Evolutionary conservation across 345 rosid species (phyloP).

Genomic region (Linum lewisii): DNA sequence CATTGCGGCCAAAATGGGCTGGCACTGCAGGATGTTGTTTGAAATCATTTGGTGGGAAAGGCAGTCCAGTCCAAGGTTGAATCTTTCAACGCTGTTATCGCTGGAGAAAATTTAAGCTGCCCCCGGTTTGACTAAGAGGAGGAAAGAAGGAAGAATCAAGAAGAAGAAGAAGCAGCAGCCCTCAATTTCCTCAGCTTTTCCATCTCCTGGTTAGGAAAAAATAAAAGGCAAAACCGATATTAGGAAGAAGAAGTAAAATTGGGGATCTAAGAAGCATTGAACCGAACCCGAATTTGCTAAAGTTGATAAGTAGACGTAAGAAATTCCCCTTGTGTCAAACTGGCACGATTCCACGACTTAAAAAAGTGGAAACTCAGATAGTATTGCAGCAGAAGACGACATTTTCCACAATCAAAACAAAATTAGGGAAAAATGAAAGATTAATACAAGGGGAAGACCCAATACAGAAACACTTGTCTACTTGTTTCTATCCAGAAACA

Average conservation of each 20-base stretch:
- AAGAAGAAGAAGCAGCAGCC: neutral
- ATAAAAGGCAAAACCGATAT: too few species aligned
- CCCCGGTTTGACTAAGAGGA: neutral
- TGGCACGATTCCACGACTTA: neutral
- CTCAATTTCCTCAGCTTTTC: neutral
- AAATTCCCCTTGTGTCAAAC: neutral
- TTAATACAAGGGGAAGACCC: too few species aligned
- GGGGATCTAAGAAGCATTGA: neutral
- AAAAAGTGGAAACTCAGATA: neutral
- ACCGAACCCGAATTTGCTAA: neutral
- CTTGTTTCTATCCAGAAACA: neutral
- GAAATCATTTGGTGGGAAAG: conserved; percentile 27
- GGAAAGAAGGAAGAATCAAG: neutral
- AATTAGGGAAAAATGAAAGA: too few species aligned
- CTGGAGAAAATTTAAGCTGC: neutral
- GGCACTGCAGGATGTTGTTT: conserved; percentile 20
- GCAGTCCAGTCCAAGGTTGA: neutral
- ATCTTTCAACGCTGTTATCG: neutral
- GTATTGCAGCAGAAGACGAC: neutral
- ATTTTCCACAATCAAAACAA: neutral
- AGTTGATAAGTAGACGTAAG: neutral
- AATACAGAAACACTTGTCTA: too few species aligned
- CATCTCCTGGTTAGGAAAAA: neutral
- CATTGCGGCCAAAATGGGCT: conserved; percentile 45
- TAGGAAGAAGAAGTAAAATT: too few species aligned